Evolutionary conservation across 305 asterid genomes (phyloP).

Genomic region (Euphrasia arctica): DNA sequence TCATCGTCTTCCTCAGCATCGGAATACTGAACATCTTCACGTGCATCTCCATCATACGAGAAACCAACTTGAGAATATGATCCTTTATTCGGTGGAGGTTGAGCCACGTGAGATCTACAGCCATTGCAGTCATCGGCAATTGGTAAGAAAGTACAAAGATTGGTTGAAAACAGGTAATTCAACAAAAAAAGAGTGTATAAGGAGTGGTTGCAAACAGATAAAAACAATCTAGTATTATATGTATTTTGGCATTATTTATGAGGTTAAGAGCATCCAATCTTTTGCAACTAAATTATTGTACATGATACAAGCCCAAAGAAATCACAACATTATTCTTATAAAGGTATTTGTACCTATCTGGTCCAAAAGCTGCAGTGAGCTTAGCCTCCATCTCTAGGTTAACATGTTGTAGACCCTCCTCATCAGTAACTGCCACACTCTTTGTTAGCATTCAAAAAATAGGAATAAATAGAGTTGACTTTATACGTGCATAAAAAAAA

Average conservation of each 20-base stretch:
- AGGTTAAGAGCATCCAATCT: neutral
- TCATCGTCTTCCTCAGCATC: conserved; percentile 83
- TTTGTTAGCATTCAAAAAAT: conserved; percentile 30
- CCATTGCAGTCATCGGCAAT: conserved; percentile 26
- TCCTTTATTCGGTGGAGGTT: conserved; percentile 70
- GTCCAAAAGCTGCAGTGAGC: conserved; percentile 60
- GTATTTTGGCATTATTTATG: neutral
- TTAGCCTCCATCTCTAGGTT: conserved; percentile 91
- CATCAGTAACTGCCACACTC: conserved; percentile 71
- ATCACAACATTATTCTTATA: neutral
- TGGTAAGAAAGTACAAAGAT: conserved; percentile 14
- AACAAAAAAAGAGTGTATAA: neutral
- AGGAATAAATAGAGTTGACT: conserved; percentile 10
- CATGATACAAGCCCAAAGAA: conserved; percentile 11
- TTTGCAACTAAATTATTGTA: conserved; percentile 9
- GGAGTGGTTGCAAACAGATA: neutral
- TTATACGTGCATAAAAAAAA: conserved; percentile 6
- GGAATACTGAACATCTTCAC: conserved; percentile 58
- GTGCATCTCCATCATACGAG: conserved; percentile 85
- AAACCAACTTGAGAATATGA: conserved; percentile 97
- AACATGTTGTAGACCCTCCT: conserved; percentile 67
- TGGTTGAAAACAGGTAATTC: neutral
- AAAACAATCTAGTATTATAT: neutral
- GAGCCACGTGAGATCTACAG: conserved; percentile 57
- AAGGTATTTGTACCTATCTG: conserved; percentile 30